phyloP scores from a whole-genome alignment of 257 asterid genomes.

The Cinchona pubescens region DNA sequence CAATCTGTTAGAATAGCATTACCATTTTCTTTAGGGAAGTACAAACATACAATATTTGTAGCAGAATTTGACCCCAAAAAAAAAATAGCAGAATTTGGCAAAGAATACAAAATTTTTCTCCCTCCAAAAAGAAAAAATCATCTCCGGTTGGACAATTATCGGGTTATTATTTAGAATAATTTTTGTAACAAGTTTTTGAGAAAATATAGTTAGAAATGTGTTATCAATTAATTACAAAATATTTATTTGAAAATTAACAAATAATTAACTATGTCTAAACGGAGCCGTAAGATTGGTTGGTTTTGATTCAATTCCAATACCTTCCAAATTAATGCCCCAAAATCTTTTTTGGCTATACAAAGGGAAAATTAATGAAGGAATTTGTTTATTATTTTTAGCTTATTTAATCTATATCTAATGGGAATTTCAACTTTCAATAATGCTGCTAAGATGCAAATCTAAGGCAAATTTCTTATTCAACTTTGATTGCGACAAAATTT shows the following conservation, averaged over 20 bases:
- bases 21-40: neutral
- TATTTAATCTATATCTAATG: neutral
- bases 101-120: neutral
- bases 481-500: neutral
- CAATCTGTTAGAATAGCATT: neutral
- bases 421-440: neutral
- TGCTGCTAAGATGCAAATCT: neutral
- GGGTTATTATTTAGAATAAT: too few species aligned
- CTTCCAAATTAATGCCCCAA: constrained; percentile 13
- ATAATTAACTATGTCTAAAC: too few species aligned
- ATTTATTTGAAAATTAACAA: too few species aligned
- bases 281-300: too few species aligned
- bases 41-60: neutral
- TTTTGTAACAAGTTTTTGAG: too few species aligned
- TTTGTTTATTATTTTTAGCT: neutral
- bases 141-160: too few species aligned
- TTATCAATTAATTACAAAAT: too few species aligned
- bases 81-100: neutral
- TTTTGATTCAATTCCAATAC: neutral
- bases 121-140: neutral
- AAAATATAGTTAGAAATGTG: too few species aligned
- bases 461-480: neutral
- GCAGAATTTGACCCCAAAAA: too few species aligned
- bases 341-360: neutral
- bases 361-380: neutral